phyloP scores from a whole-genome alignment of 2,329 filamentous ascomycete species.

The Onygenales sp. region DNA sequence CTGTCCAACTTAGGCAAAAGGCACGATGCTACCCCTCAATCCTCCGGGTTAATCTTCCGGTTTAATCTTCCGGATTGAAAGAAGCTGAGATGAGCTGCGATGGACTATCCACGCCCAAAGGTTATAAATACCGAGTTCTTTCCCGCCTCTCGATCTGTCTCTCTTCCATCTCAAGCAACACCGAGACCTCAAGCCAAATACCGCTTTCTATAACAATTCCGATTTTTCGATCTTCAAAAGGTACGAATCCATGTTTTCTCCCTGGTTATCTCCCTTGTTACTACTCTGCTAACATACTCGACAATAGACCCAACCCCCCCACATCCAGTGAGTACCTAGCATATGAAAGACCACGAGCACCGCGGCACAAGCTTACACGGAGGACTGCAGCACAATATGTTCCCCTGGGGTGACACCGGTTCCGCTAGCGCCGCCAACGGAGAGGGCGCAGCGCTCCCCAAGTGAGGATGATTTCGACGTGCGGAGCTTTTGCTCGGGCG shows the following conservation, averaged over 20 bases:
- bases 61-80: background rate
- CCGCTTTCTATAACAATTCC: background rate
- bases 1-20: background rate
- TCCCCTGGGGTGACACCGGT: background rate
- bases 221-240: background rate
- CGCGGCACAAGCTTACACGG: background rate
- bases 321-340: background rate
- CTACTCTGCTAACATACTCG: background rate
- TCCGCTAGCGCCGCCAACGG: background rate
- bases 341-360: background rate
- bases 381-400: background rate
- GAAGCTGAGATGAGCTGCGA: background rate
- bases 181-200: background rate
- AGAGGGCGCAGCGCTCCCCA: background rate
- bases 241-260: background rate
- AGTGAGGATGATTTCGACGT: background rate
- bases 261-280: background rate
- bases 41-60: background rate
- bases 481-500: background rate
- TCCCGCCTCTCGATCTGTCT: background rate
- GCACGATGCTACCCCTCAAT: background rate
- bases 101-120: background rate
- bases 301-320: background rate
- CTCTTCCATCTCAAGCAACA: background rate
- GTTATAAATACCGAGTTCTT: background rate